Percentiles rank a stretch among this genome's conserved stretches.
These are phyloP conservation scores for Daldinia caldariorum DNA, from an alignment of 495 filamentous ascomycete genomes.

Conservation along the genomic window DNA sequence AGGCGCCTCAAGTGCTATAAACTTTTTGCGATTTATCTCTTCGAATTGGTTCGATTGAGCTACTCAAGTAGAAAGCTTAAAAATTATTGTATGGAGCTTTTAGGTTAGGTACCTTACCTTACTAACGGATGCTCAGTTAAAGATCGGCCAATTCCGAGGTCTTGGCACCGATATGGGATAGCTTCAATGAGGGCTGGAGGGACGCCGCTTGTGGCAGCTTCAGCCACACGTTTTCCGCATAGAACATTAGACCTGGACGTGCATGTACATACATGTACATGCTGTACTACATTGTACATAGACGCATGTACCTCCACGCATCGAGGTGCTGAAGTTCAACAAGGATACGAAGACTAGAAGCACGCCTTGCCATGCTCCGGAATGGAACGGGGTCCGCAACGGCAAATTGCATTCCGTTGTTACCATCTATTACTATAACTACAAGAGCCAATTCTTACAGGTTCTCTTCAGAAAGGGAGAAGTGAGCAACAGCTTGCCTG, in stretches of 20 bases:
- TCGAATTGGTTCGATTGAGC: background rate
- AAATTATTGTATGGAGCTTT: conserved; percentile 34
- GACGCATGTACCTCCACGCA: too few species aligned
- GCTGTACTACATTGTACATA: too few species aligned
- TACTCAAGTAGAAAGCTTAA: conserved; percentile 6
- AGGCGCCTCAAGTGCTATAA: background rate
- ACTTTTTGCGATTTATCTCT: background rate
- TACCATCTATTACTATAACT: conserved; percentile 26
- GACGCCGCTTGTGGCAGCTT: conserved; percentile 38
- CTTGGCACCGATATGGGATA: conserved; percentile 5
- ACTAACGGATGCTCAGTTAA: conserved; percentile 22
- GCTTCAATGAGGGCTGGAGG: too few species aligned
- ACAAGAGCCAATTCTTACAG: conserved; percentile 21
- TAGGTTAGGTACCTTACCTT: too few species aligned
- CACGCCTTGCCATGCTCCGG: conserved; percentile 17
- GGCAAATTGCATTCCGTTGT: conserved; percentile 28
- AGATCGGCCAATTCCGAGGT: conserved; percentile 16
- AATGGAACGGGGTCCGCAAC: conserved; percentile 10
- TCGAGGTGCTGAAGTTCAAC: background rate
- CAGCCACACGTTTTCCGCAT: conserved; percentile 27
- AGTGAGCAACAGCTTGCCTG: background rate
- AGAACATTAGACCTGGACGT: too few species aligned
- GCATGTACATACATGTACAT: too few species aligned
- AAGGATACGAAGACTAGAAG: conserved; percentile 1
- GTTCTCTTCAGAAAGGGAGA: conserved; percentile 4